Evolutionary conservation across 2,329 filamentous ascomycete genomes (phyloP).

Genomic region (Nigrospora sphaerica): DNA sequence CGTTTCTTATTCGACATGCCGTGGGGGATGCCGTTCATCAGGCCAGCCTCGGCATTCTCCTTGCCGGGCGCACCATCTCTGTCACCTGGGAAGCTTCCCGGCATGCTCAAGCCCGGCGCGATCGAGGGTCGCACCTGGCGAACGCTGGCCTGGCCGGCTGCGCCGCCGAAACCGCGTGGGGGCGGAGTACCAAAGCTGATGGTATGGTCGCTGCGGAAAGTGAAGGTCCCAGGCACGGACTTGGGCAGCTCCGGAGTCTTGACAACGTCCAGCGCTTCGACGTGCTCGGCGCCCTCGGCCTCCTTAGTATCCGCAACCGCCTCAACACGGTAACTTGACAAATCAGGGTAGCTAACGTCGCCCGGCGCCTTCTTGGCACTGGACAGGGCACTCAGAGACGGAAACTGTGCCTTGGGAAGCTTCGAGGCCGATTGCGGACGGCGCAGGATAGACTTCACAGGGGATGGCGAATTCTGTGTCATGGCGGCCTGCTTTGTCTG

Average conservation of each 20-base stretch:
- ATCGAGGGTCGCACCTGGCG: constrained; percentile 52
- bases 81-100: constrained; percentile 44
- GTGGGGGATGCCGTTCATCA: constrained; percentile 42
- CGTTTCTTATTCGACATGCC: constrained; percentile 62
- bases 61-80: constrained; percentile 15
- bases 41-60: constrained; percentile 26
- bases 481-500: constrained; percentile 48
- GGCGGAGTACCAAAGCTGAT: constrained; percentile 48
- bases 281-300: constrained; percentile 16
- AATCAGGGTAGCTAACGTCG: constrained; percentile 45
- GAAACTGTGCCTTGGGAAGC: constrained; percentile 25
- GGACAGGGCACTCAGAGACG: constrained; percentile 22
- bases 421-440: constrained; percentile 31
- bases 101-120: constrained; percentile 36
- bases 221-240: constrained; percentile 51
- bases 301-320: constrained; percentile 5
- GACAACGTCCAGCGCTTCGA: constrained; percentile 8
- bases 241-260: constrained; percentile 17
- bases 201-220: constrained; percentile 59
- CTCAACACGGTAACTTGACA: constrained; percentile 28
- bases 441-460: constrained; percentile 41
- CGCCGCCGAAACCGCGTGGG: constrained; percentile 46
- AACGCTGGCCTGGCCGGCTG: constrained; percentile 52
- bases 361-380: constrained; percentile 16
- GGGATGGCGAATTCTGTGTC: constrained; percentile 47